Evolutionary conservation across 129 eudicot species (phyloP), one percentile per base, ranked within the genome.

Genomic region (Smallanthus sonchifolius): DNA sequence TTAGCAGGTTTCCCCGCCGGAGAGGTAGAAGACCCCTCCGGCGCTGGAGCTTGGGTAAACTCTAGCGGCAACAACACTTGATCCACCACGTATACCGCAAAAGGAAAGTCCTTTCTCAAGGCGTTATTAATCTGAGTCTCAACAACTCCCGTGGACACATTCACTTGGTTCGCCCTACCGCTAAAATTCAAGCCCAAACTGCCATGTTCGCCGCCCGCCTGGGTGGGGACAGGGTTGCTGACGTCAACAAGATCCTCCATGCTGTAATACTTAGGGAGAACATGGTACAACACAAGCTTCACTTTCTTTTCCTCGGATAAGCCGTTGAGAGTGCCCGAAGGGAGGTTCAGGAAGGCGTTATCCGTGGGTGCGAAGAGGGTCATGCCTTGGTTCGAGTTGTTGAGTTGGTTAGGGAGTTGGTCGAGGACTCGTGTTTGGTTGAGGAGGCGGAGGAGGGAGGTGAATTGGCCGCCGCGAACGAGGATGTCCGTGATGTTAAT

Each of bases 331-430:
- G 92, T 83, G 2, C 97, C 96, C 10, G 90, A 1, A 0, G 95
- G 87, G 47, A 91, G 97, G 81, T 81, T 86, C 0, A 45, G 30
- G 87, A 91, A 91, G 73, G 97, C 97, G 67, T 86, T 88, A 77
- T 91, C 96, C 37, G 97, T 84, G 10, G 97, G 97, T n/a, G 97
- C 97, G 17, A 91, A 84, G 1, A 91, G 84, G 20, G 97, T 91
- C 87, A 91, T 81, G 45, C 97, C 97, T 16, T 88, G 88, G 63
- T 80, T 72, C 10, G 97, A 88, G 77, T 63, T 82, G 85, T 91
- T 91, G 71, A 86, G 83, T 61, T 91, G 96, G 86, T 77, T 88
- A 6, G 79, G 77, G 65, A 91, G 85, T 32, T 91, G 97, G 60
- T 24, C 47, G 43, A 67, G 83, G 36, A 85, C 81, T 75, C 83